Conservation (phyloP, 2,329 filamentous ascomycete genomes). For the Chrysoporthe cubensis region DNA sequence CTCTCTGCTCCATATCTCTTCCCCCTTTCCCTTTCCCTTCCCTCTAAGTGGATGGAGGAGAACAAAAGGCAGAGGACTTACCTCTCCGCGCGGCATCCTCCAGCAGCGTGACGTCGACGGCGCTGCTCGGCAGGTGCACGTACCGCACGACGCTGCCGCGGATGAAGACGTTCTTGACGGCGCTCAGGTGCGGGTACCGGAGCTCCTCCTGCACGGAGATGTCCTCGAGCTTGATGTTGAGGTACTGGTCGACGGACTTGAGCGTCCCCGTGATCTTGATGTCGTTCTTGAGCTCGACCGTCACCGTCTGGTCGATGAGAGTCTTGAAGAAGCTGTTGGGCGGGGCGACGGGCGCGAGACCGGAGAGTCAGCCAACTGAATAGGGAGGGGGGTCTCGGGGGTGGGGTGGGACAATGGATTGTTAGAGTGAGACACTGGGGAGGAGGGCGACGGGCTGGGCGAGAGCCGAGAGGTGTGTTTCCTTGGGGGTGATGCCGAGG, state of each 20-base stretch:
- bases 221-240: conserved; percentile 98
- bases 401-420: background rate
- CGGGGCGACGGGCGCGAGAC: background rate
- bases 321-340: conserved; percentile 90
- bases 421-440: background rate
- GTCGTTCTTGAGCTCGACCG: conserved; percentile 98
- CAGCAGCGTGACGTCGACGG: conserved; percentile 82
- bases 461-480: too few species aligned
- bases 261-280: conserved; percentile 94
- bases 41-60: conserved; percentile 5
- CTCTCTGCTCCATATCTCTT: background rate
- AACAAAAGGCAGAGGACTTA: conserved; percentile 41
- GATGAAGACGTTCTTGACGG: conserved; percentile 96
- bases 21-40: background rate
- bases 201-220: conserved; percentile 91
- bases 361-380: background rate
- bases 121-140: conserved; percentile 80
- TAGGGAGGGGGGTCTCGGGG: background rate
- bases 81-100: conserved; percentile 92
- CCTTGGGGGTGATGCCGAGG: too few species aligned
- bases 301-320: conserved; percentile 95
- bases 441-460: too few species aligned
- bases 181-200: conserved; percentile 88
- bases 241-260: conserved; percentile 97
- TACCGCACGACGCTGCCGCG: conserved; percentile 91